phyloP scores from a whole-genome alignment of 179 eudicot genomes.

The Camellia oleifera region DNA sequence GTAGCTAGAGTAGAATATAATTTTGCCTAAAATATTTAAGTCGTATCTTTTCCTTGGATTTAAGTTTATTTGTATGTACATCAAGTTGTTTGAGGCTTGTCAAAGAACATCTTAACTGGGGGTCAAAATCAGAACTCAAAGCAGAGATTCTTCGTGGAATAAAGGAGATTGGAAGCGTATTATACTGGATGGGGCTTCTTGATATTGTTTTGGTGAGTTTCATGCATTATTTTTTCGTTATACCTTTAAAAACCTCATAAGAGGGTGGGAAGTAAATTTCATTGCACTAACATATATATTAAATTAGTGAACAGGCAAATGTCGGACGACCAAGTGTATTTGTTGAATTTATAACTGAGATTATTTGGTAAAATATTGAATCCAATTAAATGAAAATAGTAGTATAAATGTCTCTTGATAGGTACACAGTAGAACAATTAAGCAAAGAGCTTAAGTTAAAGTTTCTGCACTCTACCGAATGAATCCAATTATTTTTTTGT shows the following conservation, averaged over 20 bases:
- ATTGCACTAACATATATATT: too few relatives aligned
- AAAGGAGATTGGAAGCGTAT: slow-evolving; percentile 90
- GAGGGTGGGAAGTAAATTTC: background rate
- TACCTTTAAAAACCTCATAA: background rate
- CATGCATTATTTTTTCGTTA: background rate
- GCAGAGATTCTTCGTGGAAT: slow-evolving; percentile 81
- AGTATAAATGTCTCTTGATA: too few relatives aligned
- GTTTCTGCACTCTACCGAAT: too few relatives aligned
- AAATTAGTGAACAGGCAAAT: too few relatives aligned
- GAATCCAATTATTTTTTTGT: too few relatives aligned
- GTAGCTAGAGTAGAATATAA: slow-evolving; percentile 27
- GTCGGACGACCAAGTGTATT: too few relatives aligned
- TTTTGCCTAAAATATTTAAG: background rate
- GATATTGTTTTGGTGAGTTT: slow-evolving; percentile 86
- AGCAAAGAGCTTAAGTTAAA: too few relatives aligned
- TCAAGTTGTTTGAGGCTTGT: slow-evolving; percentile 81
- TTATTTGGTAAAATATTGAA: too few relatives aligned
- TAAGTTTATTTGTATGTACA: slow-evolving; percentile 17
- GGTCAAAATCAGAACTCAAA: slow-evolving; percentile 87
- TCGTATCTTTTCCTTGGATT: too few relatives aligned
- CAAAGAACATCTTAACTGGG: slow-evolving; percentile 92
- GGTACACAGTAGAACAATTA: too few relatives aligned
- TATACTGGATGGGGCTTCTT: slow-evolving; percentile 94
- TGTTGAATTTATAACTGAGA: too few relatives aligned
- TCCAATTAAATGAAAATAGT: too few relatives aligned